Base-by-base conservation (phyloP, 2,329 filamentous ascomycete species). In the Fusarium brachygibbosum region DNA sequence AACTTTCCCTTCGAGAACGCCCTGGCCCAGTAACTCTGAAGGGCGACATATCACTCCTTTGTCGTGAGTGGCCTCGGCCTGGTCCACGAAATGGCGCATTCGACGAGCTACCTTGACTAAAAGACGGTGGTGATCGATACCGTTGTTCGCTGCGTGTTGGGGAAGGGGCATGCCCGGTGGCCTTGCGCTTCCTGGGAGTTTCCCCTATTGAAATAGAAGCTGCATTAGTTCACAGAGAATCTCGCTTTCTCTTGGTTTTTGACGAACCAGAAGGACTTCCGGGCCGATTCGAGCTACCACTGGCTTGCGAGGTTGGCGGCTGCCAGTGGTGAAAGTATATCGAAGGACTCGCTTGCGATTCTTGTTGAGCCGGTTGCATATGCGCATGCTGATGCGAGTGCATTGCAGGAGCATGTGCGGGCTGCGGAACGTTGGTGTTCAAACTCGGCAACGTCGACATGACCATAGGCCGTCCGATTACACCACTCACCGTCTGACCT, bases 251-350 rank as follows among this genome's bases (percentile, higher is more conserved):
- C 79, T 85, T 86, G 76, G 79, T 79, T 77, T 82, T 87, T 79
- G 84, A 88, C 89, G 88, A 91, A 88, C 91, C 90, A 82, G 91
- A 90, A 75, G 92, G 91, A 66, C 91, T 91, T 75, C 87, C 87
- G 64, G 91, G 91, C 77, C 91, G 90, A 74, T 89, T 88, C 59
- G 86, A 84, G 77, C 85, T 82, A 64, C 85, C 81, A 63, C 86
- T 85, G 68, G 84, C 83, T 79, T 92, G 86, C 67, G 88, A 87
- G 23, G 85, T 87, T 16, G 94, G 94, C 45, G 94, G 94, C 63
- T 95, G 92, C 93, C 94, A 97, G 77, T 97, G 93, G 76, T 97
- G 93, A 78, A 97, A 97, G 79, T 93, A 96, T 48, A 97, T 92
- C 23, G 90, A 91, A 1, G 91, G 89, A 40, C 91, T 93, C 19